Percentiles rank a stretch among this genome's conserved stretches.
Conservation (phyloP, 2,329 filamentous ascomycete genomes). For the Tetracladium maxilliforme region DNA sequence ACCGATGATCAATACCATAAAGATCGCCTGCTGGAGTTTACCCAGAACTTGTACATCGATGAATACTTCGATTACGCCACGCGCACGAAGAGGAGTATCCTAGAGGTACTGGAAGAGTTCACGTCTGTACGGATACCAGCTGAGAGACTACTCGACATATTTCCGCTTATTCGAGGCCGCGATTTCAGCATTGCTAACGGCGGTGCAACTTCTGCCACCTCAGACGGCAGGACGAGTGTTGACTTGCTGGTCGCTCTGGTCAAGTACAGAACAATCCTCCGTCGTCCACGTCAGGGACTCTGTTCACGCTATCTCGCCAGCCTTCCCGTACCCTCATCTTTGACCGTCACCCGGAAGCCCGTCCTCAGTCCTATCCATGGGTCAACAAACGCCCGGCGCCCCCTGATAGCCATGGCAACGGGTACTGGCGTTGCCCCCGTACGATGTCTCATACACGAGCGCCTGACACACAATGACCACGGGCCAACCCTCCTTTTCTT, state of each 20-base stretch:
- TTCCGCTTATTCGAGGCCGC: constrained; percentile 74
- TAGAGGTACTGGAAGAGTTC: constrained; percentile 89
- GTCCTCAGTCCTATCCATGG: constrained; percentile 1
- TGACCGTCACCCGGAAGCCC: not conserved
- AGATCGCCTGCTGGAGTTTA: constrained; percentile 73
- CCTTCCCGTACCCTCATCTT: too few species aligned
- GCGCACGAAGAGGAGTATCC: constrained; percentile 73
- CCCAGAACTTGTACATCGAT: constrained; percentile 63
- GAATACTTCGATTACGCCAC: constrained; percentile 96
- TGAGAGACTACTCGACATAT: constrained; percentile 52
- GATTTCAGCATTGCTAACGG: constrained; percentile 88
- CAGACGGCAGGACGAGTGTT: constrained; percentile 27
- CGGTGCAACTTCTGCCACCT: constrained; percentile 20
- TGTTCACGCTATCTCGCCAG: constrained; percentile 75
- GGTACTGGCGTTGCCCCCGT: constrained; percentile 83
- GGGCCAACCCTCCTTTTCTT: constrained; percentile 51
- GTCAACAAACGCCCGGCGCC: constrained; percentile 14
- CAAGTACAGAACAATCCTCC: constrained; percentile 79
- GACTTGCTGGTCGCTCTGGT: constrained; percentile 78
- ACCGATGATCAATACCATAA: constrained; percentile 58
- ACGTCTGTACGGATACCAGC: constrained; percentile 69
- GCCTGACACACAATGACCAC: constrained; percentile 21
- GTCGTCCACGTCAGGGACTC: constrained; percentile 70
- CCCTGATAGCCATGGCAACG: constrained; percentile 66
- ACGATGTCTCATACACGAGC: constrained; percentile 66